Evolutionary conservation across 257 asterid species (phyloP), one percentile per base, ranked within the genome.

Genomic region (Anisodus tanguticus): DNA sequence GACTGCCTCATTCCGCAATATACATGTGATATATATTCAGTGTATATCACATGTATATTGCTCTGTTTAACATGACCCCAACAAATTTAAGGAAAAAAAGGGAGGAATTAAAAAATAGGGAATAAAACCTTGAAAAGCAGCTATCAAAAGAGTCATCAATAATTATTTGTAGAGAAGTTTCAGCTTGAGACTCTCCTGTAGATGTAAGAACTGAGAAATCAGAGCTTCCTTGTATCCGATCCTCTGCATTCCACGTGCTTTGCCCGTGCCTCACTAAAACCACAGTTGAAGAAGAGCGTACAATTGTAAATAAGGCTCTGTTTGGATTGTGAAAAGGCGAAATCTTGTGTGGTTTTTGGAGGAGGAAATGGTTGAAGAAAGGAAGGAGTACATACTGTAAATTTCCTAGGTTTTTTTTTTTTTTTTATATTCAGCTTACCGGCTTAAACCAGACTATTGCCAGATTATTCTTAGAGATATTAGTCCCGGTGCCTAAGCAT

Each of bases 181-280:
- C 97, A 54, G 98, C 98, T 88, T 95, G 99, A 71, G 98, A 87
- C 87, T 93, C 98, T 12, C 99, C 98, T 86, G 92, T 94, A 26
- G 37, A 88, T 17, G 99, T 95, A 49, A 95, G 94, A 86, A 95
- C 95, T 68, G 99, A 91, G 91, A 88, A 93, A 85, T 96, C 89
- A 57, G 99, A 96, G 90, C 99, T 94, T n/a, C 98, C 99, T 80
- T 96, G 99, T 49, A 96, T 96, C 88, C 99, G 93, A 54, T 98
- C 98, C 91, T 93, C 99, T 47, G 94, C 97, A 90, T 94, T 95
- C 99, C 99, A 93, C 83, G 97, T 94, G 92, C 99, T 95, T 90
- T 94, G 98, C 17, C 98, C 98, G 86, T 94, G 99, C 91, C 99
- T 87, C 87, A 94, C 98, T 66, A 95, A 85, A 10, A 49, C 87